Base-by-base conservation (phyloP, 2,329 filamentous ascomycete species). In the Thielaviopsis ethacetica region DNA sequence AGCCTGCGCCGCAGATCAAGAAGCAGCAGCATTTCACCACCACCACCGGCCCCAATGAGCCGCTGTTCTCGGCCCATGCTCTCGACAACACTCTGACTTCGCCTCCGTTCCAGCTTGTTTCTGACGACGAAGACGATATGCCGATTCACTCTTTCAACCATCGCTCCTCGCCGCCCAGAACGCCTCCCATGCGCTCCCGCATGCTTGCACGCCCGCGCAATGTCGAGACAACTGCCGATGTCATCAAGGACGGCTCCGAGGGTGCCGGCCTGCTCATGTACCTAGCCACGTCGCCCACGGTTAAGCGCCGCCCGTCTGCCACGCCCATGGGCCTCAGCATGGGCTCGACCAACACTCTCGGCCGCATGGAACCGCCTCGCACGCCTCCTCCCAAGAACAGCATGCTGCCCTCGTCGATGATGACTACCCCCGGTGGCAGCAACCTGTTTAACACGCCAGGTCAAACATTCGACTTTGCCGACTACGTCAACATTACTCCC, bases 401-500 rank as follows among this genome's bases (percentile, higher is more conserved):
- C 75, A 80, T 76, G 64, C 75, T 87, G 62, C 90, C 83, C 22
- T 94, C 83, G 59, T 94, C 84, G 26, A 89, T 91, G 81, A 91
- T 93, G 87, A 85, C 82, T n/a, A 93, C 88, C 12, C 88, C 88
- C 1, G 83, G 84, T 57, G 85, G 84, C 49, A 80, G 81, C 62
- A 85, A 83, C 66, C 71, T 85, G 53, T 81, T 83, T 66, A 83
- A 81, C 63, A 97, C 91, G 0, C 91, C 91, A 0, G 85, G 85
- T 17, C 86, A 91, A 67, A 73, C 71, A 54, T 94, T 97, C 71
- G 94, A 97, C 73, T 95, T 97, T 72, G 83, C 90, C 57, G 93
- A 98, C 68, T 98, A 95, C 71, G 85, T 97, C 68, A 96, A 97
- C 72, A 91, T 97, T 69, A 95, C 93, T 6, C 93, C 93, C 0